phyloP scores from a whole-genome alignment of 257 asterid genomes.

The Ajuga chamaepitys region DNA sequence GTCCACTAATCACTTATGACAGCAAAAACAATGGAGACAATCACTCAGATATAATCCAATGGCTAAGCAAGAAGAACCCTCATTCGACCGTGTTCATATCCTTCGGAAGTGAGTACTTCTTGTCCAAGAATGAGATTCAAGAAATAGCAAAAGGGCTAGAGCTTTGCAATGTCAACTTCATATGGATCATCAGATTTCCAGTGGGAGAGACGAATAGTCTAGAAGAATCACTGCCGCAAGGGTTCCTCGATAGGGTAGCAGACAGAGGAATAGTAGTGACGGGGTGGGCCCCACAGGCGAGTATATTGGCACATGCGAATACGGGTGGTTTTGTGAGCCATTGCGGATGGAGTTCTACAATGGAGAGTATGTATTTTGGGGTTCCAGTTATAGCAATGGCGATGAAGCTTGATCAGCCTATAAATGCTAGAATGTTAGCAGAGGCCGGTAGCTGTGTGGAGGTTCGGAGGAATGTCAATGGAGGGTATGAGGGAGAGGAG shows the following conservation, averaged over 20 bases:
- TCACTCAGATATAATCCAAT: neutral
- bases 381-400: constrained; percentile 27
- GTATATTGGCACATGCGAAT: constrained; percentile 23
- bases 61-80: neutral
- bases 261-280: constrained; percentile 19
- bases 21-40: neutral
- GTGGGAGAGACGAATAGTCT: neutral
- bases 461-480: constrained; percentile 9
- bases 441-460: constrained; percentile 28
- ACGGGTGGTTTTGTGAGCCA: constrained; percentile 28
- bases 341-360: constrained; percentile 28
- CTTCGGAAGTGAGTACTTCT: neutral
- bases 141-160: neutral
- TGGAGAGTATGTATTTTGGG: constrained; percentile 24
- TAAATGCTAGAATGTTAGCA: constrained; percentile 22
- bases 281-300: constrained; percentile 28
- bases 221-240: constrained; percentile 14
- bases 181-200: constrained; percentile 2
- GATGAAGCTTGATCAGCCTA: constrained; percentile 26
- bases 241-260: constrained; percentile 24
- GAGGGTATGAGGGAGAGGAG: constrained; percentile 17
- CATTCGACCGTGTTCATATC: neutral
- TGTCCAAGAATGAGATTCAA: neutral
- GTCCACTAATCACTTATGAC: neutral
- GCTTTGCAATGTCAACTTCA: neutral